Conservation (phyloP, 2,329 filamentous ascomycete genomes). For the Zelopaecilomyces penicillatus region DNA sequence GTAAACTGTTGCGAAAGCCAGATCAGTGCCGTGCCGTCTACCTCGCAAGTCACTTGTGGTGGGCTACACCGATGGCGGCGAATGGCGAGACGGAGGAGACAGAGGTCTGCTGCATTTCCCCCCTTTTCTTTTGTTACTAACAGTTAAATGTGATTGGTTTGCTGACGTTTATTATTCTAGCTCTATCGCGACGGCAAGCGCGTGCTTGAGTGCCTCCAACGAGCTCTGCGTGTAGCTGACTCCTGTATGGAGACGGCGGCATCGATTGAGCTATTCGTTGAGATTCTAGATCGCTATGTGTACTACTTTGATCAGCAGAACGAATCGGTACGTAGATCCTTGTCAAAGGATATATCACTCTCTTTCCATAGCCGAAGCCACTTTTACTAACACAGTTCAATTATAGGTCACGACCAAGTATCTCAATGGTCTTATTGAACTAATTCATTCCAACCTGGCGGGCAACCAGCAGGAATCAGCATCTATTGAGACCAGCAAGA, state of each 20-base stretch:
- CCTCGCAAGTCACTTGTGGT: conserved; percentile 94
- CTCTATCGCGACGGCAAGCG: conserved; percentile 96
- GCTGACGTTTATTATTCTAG: conserved; percentile 35
- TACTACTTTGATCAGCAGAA: conserved; percentile 99
- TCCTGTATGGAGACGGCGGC: conserved; percentile 98
- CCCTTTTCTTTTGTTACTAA: background rate
- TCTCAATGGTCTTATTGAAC: conserved; percentile 92
- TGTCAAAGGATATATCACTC: background rate
- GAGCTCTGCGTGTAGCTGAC: conserved; percentile 89
- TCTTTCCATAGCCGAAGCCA: background rate
- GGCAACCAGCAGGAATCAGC: conserved; percentile 75
- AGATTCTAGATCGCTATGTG: conserved; percentile 95
- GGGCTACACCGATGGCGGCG: conserved; percentile 76
- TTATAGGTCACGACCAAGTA: conserved; percentile 82
- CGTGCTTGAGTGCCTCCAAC: conserved; percentile 90
- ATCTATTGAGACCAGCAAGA: conserved; percentile 78
- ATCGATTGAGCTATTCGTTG: conserved; percentile 94
- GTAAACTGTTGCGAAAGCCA: conserved; percentile 93
- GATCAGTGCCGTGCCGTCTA: conserved; percentile 97
- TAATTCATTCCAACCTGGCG: conserved; percentile 92
- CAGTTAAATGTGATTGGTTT: background rate
- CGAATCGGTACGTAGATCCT: conserved; percentile 59
- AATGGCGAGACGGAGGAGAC: conserved; percentile 75
- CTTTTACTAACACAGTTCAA: conserved; percentile 10
- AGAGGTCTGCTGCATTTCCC: conserved; percentile 46